Evolutionary conservation across 1,284 basidiomycete genomes (phyloP), one percentile per base, ranked within the genome.

Genomic region (Pyrrhoderma noxium): DNA sequence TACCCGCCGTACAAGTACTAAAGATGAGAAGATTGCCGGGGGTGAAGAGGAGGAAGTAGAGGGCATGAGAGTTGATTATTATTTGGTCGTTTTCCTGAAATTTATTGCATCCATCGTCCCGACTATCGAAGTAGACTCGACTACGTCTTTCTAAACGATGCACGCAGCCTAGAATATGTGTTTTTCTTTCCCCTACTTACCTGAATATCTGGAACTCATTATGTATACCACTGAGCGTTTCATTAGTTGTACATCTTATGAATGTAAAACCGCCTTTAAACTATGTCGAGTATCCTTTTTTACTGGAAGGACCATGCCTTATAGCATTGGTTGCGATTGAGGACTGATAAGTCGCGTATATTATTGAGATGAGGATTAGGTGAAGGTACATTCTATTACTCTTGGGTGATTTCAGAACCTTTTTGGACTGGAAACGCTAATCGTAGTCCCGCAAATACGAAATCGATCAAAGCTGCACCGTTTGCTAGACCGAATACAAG

Each of bases 41-140:
- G 70, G 70, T 2, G 82, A 80, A 3, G 85, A 86, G 2, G 82
- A 88, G 35, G 83, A 86, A 43, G 69, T 85, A 11, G 86, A 89
- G 60, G 93, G 92, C 38, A 85, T 97, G 77, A 78, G 92, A 38
- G 93, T 97, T 48, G 93, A 97, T 68, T 93, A 93, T 66, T 95
- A 95, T 66, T 79, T 94, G 46, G 89, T 94, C 65, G 93, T 94
- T 58, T 95, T 96, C 79, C 80, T 96, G 73, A 97, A 96, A 76
- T 96, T 96, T 70, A 94, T 96, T 65, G 91, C 92, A 13, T 88
- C 85, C 42, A 92, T 92, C 65, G 89, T 92, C 51, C 93, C 93
- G 21, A 96, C 93, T 35, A 96, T 97, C 65, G 93, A 97, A 70
- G 88, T 93, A 42, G 89, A 93, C 67, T 91, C 89, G 56, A 93